Conservation (phyloP, 352 stramenopile genomes). For the Phytopythium mirpurense region DNA sequence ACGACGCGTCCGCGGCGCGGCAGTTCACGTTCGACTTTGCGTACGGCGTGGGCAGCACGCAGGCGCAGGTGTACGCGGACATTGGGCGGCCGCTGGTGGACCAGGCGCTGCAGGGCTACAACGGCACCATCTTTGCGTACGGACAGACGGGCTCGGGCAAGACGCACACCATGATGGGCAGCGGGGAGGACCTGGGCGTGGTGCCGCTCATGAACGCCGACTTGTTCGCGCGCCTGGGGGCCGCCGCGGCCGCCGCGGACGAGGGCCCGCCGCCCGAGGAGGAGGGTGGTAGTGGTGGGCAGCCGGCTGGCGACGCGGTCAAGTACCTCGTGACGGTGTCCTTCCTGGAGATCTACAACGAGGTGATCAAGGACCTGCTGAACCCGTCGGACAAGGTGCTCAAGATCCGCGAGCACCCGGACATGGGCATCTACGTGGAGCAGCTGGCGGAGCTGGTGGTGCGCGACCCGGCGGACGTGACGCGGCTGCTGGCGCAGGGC, state of each 20-base stretch:
- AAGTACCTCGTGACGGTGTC: conserved; percentile 89
- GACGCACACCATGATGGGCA: conserved; percentile 88
- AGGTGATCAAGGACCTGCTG: conserved; percentile 92
- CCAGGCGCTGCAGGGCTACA: conserved; percentile 75
- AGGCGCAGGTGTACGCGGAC: conserved; percentile 76
- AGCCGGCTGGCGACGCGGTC: conserved; percentile 6
- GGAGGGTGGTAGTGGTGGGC: no score
- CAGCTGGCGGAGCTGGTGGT: conserved; percentile 86
- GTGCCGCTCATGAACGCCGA: conserved; percentile 88
- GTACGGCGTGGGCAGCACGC: conserved; percentile 69
- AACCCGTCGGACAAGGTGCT: conserved; percentile 90
- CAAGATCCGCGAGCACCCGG: conserved; percentile 90
- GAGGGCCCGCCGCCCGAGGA: conserved; percentile 1
- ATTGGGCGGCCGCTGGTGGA: conserved; percentile 73
- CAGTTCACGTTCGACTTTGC: conserved; percentile 86
- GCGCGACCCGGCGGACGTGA: conserved; percentile 67
- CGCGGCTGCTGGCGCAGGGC: conserved; percentile 83
- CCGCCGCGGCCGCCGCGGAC: conserved; percentile 14
- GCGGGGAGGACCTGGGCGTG: conserved; percentile 68
- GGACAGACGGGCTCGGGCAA: conserved; percentile 78
- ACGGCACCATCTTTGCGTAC: conserved; percentile 78
- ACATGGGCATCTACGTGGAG: conserved; percentile 93
- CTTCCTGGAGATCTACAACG: conserved; percentile 96
- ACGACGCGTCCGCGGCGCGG: conserved; percentile 15
- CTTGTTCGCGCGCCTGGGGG: conserved; percentile 64